phyloP scores from a whole-genome alignment of 75 land plant species.

The Pinus albicaulis region DNA sequence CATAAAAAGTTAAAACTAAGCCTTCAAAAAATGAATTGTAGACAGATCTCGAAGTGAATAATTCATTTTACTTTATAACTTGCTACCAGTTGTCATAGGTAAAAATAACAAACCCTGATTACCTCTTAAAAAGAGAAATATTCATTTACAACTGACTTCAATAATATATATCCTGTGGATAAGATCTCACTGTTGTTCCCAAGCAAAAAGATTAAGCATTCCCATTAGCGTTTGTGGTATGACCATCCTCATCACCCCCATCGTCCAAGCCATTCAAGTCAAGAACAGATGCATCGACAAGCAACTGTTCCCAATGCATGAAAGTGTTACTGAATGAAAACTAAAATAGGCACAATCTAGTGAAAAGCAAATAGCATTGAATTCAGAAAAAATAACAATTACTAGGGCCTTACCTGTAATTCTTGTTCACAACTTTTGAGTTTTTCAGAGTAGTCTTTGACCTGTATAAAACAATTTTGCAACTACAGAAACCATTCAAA shows the following conservation, averaged over 20 bases:
- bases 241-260: neutral
- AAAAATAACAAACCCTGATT: too few species aligned
- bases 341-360: neutral
- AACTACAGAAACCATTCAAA: conserved; percentile 29
- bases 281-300: conserved; percentile 6
- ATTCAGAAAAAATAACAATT: neutral
- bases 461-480: conserved; percentile 42
- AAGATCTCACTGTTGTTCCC: too few species aligned
- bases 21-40: too few species aligned
- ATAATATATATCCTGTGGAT: too few species aligned
- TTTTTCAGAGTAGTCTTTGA: conserved; percentile 27
- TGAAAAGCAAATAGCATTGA: neutral
- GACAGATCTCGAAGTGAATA: too few species aligned
- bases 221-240: neutral
- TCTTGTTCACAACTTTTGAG: conserved; percentile 49
- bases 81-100: too few species aligned
- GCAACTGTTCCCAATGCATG: neutral
- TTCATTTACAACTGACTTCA: too few species aligned
- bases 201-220: neutral
- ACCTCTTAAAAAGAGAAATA: too few species aligned
- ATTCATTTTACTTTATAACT: too few species aligned
- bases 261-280: conserved; percentile 7
- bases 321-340: neutral
- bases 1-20: too few species aligned
- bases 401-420: conserved; percentile 28